Percentiles rank a stretch among this genome's conserved stretches.
Conservation (phyloP, 306 rosid species). For the Castanopsis chinensis region DNA sequence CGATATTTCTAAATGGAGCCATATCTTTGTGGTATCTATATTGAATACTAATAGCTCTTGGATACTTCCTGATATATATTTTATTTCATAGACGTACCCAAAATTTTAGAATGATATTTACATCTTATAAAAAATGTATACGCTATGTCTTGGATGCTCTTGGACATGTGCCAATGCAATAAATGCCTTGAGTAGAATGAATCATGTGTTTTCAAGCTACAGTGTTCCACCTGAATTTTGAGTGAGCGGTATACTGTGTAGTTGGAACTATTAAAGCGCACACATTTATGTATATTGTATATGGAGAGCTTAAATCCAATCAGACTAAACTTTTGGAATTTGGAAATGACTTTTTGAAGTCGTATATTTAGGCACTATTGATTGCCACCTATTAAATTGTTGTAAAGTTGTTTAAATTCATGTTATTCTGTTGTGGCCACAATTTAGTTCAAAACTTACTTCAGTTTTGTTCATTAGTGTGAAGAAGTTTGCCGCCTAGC, state of each 20-base stretch:
- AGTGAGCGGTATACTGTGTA: conserved; percentile 1
- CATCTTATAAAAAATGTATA: neutral
- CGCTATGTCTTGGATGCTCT: neutral
- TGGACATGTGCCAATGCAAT: neutral
- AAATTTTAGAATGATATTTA: neutral
- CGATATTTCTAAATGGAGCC: too few relatives aligned
- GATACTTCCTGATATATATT: neutral
- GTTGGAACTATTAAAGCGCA: neutral
- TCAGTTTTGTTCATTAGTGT: conserved; percentile 52
- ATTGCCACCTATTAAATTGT: neutral
- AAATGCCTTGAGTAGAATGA: neutral
- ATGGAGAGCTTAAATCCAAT: neutral
- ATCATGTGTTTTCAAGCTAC: conserved; percentile 3
- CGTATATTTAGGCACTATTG: neutral
- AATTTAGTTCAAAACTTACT: conserved; percentile 29
- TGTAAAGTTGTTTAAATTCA: conserved; percentile 15
- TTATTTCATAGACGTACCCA: neutral
- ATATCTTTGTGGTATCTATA: too few relatives aligned
- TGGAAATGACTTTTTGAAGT: conserved; percentile 15
- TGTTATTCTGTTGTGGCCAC: neutral
- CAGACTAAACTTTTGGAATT: neutral
- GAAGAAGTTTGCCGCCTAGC: conserved; percentile 95
- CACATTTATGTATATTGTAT: neutral
- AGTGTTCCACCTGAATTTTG: conserved; percentile 14
- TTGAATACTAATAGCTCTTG: too few relatives aligned